These are phyloP conservation scores for Phytophthora uliginosa DNA, from an alignment of 352 stramenopile species.

Conservation along the genomic window DNA sequence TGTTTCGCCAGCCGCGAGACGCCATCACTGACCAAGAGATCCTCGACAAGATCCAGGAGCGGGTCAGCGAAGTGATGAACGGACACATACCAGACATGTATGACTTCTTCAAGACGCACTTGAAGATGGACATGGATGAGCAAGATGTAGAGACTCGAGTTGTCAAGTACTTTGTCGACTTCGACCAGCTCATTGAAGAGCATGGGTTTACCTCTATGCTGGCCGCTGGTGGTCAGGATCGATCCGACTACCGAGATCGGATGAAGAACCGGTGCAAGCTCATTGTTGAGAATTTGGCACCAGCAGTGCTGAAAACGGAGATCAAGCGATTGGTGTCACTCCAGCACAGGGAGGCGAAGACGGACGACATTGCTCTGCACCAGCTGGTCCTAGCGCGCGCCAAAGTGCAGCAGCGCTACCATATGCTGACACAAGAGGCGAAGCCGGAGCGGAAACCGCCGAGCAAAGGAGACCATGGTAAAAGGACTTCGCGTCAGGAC, in stretches of 20 bases:
- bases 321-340: neutral
- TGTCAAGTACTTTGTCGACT: constrained; percentile 10
- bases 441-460: neutral
- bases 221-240: neutral
- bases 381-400: neutral
- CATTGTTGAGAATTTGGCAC: neutral
- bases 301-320: constrained; percentile 4
- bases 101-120: neutral
- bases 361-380: neutral
- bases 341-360: neutral
- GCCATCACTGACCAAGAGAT: neutral
- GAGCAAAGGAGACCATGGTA: neutral
- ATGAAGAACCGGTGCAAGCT: constrained; percentile 3
- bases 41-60: neutral
- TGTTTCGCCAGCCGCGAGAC: neutral
- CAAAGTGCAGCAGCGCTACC: neutral
- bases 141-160: constrained; percentile 4
- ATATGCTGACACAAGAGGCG: neutral
- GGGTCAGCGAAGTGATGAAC: neutral
- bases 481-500: neutral
- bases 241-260: neutral
- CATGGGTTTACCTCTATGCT: neutral
- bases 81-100: neutral
- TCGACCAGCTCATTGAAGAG: constrained; percentile 4
- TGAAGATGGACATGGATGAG: constrained; percentile 7